These are phyloP conservation scores for Corchorus capsularis DNA, from an alignment of 345 rosid species.

Conservation along the genomic window DNA sequence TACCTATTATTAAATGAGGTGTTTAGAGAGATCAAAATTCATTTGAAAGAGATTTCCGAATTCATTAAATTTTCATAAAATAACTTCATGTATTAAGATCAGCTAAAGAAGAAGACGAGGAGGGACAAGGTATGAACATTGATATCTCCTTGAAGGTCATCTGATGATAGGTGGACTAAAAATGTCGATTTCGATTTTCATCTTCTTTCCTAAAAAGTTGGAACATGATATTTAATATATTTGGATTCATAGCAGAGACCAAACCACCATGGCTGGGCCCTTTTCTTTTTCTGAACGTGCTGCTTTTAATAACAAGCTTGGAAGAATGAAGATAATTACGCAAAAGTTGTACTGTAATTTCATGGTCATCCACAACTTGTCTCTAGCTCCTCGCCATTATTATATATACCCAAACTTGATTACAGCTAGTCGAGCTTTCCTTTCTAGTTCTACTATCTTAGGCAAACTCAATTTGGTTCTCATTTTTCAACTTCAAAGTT, in stretches of 20 bases:
- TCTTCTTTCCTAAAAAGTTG: slow-evolving; percentile 34
- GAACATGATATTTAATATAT: slow-evolving; percentile 27
- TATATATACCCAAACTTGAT: neutral
- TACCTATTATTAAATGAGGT: too few relatives aligned
- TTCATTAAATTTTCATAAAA: too few relatives aligned
- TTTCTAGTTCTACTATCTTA: neutral
- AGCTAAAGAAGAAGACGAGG: neutral
- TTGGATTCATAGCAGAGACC: slow-evolving; percentile 14
- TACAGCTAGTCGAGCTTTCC: neutral
- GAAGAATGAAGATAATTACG: too few relatives aligned
- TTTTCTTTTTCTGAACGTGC: neutral
- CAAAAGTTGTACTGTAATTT: neutral
- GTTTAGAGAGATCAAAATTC: too few relatives aligned
- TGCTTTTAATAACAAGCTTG: neutral
- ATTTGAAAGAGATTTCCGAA: too few relatives aligned
- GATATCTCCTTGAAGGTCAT: slow-evolving; percentile 9
- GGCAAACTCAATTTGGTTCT: neutral
- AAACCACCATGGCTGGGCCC: slow-evolving; percentile 8
- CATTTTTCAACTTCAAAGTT: neutral
- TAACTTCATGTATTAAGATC: neutral
- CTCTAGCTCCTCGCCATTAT: too few relatives aligned
- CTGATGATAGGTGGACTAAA: neutral
- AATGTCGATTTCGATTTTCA: slow-evolving; percentile 30
- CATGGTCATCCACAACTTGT: neutral
- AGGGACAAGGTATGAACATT: neutral